These are phyloP conservation scores for Hevea brasiliensis DNA, from an alignment of 345 rosid species.

Conservation along the genomic window DNA sequence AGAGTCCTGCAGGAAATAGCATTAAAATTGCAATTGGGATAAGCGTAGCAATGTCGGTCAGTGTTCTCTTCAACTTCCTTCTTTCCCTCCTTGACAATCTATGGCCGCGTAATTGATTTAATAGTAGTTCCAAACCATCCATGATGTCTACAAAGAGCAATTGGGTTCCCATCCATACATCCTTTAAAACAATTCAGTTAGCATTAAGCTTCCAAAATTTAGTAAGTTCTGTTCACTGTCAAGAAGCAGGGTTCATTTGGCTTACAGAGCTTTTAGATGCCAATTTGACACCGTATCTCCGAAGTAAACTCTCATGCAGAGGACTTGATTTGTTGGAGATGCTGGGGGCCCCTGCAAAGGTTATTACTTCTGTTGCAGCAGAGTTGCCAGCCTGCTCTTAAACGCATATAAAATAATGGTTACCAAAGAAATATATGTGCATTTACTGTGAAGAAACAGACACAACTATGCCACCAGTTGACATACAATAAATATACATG, in stretches of 20 bases:
- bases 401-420: not conserved
- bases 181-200: constrained; percentile 31
- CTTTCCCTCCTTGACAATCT: constrained; percentile 42
- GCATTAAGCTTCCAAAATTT: not conserved
- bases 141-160: constrained; percentile 50
- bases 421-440: not conserved
- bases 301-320: constrained; percentile 32
- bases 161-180: constrained; percentile 59
- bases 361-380: constrained; percentile 15
- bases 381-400: constrained; percentile 27
- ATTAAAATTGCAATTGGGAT: constrained; percentile 58
- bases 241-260: constrained; percentile 5
- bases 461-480: not conserved
- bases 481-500: not conserved
- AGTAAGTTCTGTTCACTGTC: not conserved
- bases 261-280: constrained; percentile 39
- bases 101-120: constrained; percentile 44
- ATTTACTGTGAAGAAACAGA: not conserved
- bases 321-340: constrained; percentile 19
- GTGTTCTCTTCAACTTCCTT: constrained; percentile 45
- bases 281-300: constrained; percentile 44
- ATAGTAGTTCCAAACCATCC: constrained; percentile 42
- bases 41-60: constrained; percentile 50
- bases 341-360: constrained; percentile 12
- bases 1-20: constrained; percentile 59